Evolutionary conservation across 2,329 filamentous ascomycete species (phyloP).

Genomic region (Fusarium miscanthi): DNA sequence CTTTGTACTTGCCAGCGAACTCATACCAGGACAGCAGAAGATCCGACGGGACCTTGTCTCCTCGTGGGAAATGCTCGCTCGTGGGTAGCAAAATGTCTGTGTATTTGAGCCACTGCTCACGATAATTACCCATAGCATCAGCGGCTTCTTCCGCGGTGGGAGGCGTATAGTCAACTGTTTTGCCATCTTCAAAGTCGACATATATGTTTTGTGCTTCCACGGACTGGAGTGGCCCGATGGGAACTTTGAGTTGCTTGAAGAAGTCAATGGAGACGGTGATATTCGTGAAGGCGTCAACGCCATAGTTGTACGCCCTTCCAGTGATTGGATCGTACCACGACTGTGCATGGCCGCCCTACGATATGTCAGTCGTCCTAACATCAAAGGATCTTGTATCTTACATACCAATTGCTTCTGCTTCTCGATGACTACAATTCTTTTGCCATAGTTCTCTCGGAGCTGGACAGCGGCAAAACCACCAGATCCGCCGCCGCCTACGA

Average conservation of each 20-base stretch:
- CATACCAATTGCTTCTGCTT: neutral
- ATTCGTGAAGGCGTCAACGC: neutral
- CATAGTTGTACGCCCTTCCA: neutral
- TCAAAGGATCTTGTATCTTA: accelerated
- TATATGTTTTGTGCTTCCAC: neutral
- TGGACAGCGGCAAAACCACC: neutral
- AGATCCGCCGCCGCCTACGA: neutral
- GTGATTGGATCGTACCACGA: neutral
- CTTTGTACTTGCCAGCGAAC: neutral
- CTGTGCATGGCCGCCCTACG: neutral
- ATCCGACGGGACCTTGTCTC: neutral
- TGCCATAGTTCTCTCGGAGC: neutral
- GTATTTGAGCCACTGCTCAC: neutral
- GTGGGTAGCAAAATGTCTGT: neutral
- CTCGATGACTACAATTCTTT: neutral
- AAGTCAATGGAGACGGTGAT: neutral
- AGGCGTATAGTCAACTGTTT: neutral
- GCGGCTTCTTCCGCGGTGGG: neutral
- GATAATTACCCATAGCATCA: neutral
- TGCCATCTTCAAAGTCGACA: neutral
- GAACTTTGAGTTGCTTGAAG: neutral
- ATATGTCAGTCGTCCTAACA: neutral
- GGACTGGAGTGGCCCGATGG: neutral
- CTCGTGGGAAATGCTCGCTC: neutral
- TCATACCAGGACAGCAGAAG: neutral